phyloP scores from a whole-genome alignment of 176 grass and related monocot genomes.

The Hordeum vulgare region DNA sequence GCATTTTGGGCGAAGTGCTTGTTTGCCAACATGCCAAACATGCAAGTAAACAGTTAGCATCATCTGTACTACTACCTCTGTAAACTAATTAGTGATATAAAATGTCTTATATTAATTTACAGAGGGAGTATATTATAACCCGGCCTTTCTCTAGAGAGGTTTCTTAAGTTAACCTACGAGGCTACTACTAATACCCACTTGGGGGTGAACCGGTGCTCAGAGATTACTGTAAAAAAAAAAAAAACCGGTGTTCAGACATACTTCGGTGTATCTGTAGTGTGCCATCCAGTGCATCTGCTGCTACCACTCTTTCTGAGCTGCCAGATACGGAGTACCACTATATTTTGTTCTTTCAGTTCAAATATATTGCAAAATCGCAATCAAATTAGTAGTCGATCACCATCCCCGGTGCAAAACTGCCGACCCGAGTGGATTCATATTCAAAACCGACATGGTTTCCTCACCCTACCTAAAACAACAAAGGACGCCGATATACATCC shows the following conservation, averaged over 20 bases:
- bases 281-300: background rate
- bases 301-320: background rate
- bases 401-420: background rate
- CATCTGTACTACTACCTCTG: background rate
- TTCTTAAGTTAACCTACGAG: background rate
- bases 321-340: background rate
- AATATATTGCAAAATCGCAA: background rate
- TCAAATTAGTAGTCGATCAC: background rate
- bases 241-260: background rate
- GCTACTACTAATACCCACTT: background rate
- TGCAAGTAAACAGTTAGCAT: background rate
- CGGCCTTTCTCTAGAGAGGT: background rate
- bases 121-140: too few relatives aligned
- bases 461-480: too few relatives aligned
- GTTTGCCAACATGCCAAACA: background rate
- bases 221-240: too few relatives aligned
- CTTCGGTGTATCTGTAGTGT: background rate
- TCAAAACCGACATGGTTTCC: background rate
- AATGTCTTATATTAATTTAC: too few relatives aligned
- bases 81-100: too few relatives aligned
- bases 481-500: too few relatives aligned
- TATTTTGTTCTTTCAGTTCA: too few relatives aligned
- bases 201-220: background rate
- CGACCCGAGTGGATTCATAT: background rate
- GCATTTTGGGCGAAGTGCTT: background rate